Conservation (phyloP, 768 basidiomycete genomes). For the Suillus occidentalis region DNA sequence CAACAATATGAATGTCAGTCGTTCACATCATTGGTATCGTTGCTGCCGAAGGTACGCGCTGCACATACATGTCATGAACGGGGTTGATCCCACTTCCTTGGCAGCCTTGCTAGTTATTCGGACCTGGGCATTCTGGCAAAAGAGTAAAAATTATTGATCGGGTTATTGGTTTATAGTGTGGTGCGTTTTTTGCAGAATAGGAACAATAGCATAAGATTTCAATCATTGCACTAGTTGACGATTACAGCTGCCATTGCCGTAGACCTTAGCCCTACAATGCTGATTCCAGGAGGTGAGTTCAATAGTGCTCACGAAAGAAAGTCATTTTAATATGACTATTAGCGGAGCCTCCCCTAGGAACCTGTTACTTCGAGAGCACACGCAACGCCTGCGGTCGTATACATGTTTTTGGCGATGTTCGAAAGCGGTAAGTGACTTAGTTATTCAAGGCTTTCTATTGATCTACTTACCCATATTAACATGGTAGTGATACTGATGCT, state of each 20-base stretch:
- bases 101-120: constrained; percentile 17
- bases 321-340: too few relatives aligned
- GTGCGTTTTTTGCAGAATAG: constrained; percentile 9
- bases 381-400: background rate
- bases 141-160: constrained; percentile 14
- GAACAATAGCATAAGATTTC: background rate
- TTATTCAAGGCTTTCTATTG: background rate
- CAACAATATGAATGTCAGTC: background rate
- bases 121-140: constrained; percentile 24
- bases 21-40: constrained; percentile 10
- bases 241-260: constrained; percentile 7
- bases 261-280: background rate
- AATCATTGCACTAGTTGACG: constrained; percentile 6
- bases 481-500: background rate
- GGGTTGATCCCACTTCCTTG: background rate
- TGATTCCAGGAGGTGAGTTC: constrained; percentile 5
- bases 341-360: too few relatives aligned
- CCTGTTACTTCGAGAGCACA: too few relatives aligned
- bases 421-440: background rate
- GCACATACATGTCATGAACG: background rate
- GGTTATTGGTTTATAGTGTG: constrained; percentile 11
- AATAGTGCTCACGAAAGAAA: too few relatives aligned
- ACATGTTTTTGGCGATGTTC: background rate
- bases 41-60: constrained; percentile 7
- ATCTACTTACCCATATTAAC: background rate